Percentiles rank a stretch among this genome's conserved stretches.
Evolutionary conservation across 352 stramenopile genomes (phyloP).

Genomic region (Globisporangium acanthophoron): DNA sequence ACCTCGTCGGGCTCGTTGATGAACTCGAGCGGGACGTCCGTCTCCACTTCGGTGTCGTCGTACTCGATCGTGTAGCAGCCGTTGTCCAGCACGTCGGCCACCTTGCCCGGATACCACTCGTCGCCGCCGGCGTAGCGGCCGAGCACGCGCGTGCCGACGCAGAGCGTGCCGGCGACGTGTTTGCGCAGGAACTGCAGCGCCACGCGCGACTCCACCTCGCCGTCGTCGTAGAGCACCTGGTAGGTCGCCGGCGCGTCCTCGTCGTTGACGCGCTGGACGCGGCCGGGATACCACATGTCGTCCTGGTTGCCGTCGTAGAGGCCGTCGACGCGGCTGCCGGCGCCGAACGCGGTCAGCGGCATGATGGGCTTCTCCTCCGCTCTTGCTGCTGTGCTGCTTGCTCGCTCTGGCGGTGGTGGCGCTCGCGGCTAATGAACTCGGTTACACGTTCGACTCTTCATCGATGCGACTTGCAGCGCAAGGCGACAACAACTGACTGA

Average conservation of each 20-base stretch:
- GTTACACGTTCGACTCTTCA: too few relatives aligned
- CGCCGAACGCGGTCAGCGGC: constrained; percentile 15
- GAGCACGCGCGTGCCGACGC: constrained; percentile 62
- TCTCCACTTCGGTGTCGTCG: constrained; percentile 74
- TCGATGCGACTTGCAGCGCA: too few relatives aligned
- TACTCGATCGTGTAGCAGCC: constrained; percentile 72
- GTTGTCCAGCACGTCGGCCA: constrained; percentile 58
- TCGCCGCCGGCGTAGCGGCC: constrained; percentile 59
- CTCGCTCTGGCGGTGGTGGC: too few relatives aligned
- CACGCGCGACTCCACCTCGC: constrained; percentile 52
- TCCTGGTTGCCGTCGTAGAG: constrained; percentile 78
- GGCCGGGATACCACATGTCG: constrained; percentile 74
- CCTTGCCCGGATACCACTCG: constrained; percentile 61
- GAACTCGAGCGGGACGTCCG: constrained; percentile 40
- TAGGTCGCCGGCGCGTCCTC: constrained; percentile 17
- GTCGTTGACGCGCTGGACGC: constrained; percentile 29
- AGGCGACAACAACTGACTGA: too few relatives aligned
- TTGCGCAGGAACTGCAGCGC: constrained; percentile 30
- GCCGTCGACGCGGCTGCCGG: constrained; percentile 64
- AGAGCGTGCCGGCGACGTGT: constrained; percentile 65
- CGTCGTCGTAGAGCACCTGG: constrained; percentile 74
- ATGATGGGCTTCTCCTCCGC: constrained; percentile 2
- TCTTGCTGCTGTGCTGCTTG: too few relatives aligned
- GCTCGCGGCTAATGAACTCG: too few relatives aligned
- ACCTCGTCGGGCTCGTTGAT: constrained; percentile 33